These are phyloP conservation scores for Pseudozyma thailandica DNA, from an alignment of 1,284 basidiomycete genomes.

Conservation along the genomic window DNA sequence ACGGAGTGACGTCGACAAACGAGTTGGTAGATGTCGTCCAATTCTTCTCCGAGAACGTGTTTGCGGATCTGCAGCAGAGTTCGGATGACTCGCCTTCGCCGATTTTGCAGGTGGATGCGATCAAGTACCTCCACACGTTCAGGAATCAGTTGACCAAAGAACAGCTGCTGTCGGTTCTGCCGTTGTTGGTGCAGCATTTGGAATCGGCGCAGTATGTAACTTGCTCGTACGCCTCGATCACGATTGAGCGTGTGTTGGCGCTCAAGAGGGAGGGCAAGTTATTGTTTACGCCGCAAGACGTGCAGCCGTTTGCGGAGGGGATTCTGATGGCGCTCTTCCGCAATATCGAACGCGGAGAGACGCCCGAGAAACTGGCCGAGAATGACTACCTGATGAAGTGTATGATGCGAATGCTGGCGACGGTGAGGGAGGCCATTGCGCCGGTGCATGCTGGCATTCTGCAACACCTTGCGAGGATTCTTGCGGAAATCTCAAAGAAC, in stretches of 20 bases:
- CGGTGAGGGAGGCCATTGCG: conserved; percentile 81
- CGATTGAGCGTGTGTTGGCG: conserved; percentile 74
- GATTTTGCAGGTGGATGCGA: conserved; percentile 94
- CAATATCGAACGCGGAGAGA: conserved; percentile 83
- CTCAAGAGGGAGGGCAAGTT: conserved; percentile 76
- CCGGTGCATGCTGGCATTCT: conserved; percentile 79
- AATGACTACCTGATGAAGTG: conserved; percentile 99
- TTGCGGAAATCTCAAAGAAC: conserved; percentile 89
- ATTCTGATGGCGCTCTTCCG: conserved; percentile 81
- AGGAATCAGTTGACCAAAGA: conserved; percentile 91
- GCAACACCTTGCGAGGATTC: conserved; percentile 80
- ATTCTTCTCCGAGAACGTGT: conserved; percentile 93
- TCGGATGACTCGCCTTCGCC: conserved; percentile 72
- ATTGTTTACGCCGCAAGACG: conserved; percentile 81
- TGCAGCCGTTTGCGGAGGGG: conserved; percentile 81
- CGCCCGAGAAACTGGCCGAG: conserved; percentile 93
- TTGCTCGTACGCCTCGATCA: conserved; percentile 70
- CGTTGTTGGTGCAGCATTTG: conserved; percentile 86
- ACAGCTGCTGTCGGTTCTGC: conserved; percentile 90
- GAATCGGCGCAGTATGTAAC: conserved; percentile 69
- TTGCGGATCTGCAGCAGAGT: conserved; percentile 83
- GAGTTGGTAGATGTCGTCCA: conserved; percentile 90
- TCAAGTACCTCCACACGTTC: conserved; percentile 78
- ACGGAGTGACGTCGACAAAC: conserved; percentile 91
- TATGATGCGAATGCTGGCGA: conserved; percentile 93